Base-by-base conservation (phyloP, 306 rosid genomes). In the Fragaria vesca region DNA sequence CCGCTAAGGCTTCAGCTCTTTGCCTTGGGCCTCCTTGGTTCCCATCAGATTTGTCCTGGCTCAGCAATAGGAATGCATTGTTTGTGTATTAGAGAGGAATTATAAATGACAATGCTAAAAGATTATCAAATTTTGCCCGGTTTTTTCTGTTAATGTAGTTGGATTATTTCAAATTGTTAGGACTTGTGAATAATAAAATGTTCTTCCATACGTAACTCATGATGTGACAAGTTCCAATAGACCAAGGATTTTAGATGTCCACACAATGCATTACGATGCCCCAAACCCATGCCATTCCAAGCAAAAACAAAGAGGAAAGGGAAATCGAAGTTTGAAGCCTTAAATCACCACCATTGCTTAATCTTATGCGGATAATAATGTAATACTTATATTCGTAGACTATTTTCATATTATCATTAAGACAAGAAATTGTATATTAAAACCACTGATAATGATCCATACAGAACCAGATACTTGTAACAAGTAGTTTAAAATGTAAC, bases 1-100 rank as follows among this genome's bases (percentile, higher is more conserved):
- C 90, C 68, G 92, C 90, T 80, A 88, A 80, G 68, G 92, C 92
- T 47, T 85, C 83, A 81, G 92, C 92, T 71, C 92, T 86, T 71
- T 88, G 92, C 38, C 87, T 88, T 62, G 90, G 84, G 50, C 92
- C 91, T 62, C 91, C 90, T 62, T 86, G 88, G 69, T 70, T 82
- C 63, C 90, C 91, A 42, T 76, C 82, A 48, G 88, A 77, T 80
- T 88, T 88, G 2, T 88, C 92, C 92, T 88, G 82, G 34, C 36
- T 26, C 79, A 68, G 78, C 48, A 81, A 58, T 20, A 61, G 69
- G 69, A 2, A 75, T 74, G 46, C 78, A 16, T 45, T 46, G 26
- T 75, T 60, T 12, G 5, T 62, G 71, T 58, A 61, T 74, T 74
- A 61, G 50, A 74, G 46, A 74, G 20, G 55, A 20, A 45, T 30